Evolutionary conservation across 2,329 filamentous ascomycete genomes (phyloP).

Genomic region (Xylariaceae sp.): DNA sequence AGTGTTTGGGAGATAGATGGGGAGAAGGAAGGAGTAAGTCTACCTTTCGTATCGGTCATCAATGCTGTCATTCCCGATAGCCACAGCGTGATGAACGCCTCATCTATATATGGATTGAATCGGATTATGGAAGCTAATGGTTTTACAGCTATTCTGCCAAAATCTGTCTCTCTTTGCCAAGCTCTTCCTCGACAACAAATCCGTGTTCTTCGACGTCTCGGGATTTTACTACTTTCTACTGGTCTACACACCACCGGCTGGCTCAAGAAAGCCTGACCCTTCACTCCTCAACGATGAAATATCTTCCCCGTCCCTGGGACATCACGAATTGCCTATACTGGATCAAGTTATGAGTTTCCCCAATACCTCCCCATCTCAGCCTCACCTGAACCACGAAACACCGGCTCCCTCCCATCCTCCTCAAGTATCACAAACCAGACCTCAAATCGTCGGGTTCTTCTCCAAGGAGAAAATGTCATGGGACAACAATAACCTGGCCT

Average conservation of each 20-base stretch:
- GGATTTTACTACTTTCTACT: constrained; percentile 94
- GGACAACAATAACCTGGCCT: constrained; percentile 97
- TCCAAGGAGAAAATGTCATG: constrained; percentile 98
- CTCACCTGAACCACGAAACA: neutral
- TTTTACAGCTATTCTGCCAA: constrained; percentile 80
- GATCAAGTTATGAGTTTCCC: too few relatives aligned
- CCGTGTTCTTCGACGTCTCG: constrained; percentile 93
- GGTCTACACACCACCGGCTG: constrained; percentile 58
- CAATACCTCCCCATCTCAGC: neutral
- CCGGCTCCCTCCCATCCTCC: neutral
- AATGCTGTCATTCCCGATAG: neutral
- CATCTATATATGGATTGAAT: neutral
- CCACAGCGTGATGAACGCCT: neutral
- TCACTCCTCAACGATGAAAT: constrained; percentile 1
- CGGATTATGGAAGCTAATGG: too few relatives aligned
- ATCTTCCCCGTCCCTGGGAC: neutral
- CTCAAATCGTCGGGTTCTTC: constrained; percentile 88
- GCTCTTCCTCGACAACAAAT: constrained; percentile 96
- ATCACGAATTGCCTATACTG: neutral
- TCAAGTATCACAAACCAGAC: constrained; percentile 11
- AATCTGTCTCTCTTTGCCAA: constrained; percentile 96
- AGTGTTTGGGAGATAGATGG: constrained; percentile 92
- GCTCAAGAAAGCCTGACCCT: too few relatives aligned
- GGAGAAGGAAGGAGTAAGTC: constrained; percentile 67
- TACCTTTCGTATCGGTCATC: neutral